phyloP scores from a whole-genome alignment of 1,139 yeast species.

The Suhomyces panamericanus region DNA sequence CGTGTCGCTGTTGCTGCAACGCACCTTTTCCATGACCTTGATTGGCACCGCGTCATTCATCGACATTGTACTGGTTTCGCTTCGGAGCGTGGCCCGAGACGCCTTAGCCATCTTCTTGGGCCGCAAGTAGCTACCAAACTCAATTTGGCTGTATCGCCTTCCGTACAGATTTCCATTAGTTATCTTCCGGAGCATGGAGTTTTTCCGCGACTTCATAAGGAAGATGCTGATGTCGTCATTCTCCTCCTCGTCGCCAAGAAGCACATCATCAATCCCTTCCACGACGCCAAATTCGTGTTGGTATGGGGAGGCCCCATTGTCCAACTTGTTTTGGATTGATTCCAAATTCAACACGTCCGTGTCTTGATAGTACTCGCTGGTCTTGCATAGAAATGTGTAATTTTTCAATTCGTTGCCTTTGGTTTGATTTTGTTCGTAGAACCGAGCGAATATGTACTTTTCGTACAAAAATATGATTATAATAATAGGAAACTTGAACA shows the following conservation, averaged over 20 bases:
- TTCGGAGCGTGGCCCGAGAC: constrained; percentile 23
- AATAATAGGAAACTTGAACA: constrained; percentile 38
- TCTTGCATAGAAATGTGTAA: constrained; percentile 38
- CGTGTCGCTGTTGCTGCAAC: constrained; percentile 17
- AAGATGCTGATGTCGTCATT: constrained; percentile 25
- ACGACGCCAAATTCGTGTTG: constrained; percentile 16
- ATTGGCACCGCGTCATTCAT: constrained; percentile 20
- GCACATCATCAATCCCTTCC: constrained; percentile 22
- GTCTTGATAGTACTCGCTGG: constrained; percentile 32
- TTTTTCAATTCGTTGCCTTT: constrained; percentile 27
- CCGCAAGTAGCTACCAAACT: constrained; percentile 8
- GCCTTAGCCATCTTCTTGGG: constrained; percentile 8
- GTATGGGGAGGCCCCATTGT: constrained; percentile 8
- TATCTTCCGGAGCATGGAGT: constrained; percentile 17
- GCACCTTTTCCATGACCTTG: constrained; percentile 14
- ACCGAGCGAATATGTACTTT: constrained; percentile 20
- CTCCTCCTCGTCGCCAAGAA: constrained; percentile 12
- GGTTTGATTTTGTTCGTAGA: constrained; percentile 15
- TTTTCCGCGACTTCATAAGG: constrained; percentile 25
- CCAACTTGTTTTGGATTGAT: constrained; percentile 6
- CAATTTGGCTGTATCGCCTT: constrained; percentile 18
- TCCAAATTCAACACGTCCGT: constrained; percentile 26
- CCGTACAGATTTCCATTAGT: constrained; percentile 9
- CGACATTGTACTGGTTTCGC: constrained; percentile 36
- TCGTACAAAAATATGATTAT: constrained; percentile 38